Conservation (phyloP, 768 basidiomycete species). For the Mycena galericulata region DNA sequence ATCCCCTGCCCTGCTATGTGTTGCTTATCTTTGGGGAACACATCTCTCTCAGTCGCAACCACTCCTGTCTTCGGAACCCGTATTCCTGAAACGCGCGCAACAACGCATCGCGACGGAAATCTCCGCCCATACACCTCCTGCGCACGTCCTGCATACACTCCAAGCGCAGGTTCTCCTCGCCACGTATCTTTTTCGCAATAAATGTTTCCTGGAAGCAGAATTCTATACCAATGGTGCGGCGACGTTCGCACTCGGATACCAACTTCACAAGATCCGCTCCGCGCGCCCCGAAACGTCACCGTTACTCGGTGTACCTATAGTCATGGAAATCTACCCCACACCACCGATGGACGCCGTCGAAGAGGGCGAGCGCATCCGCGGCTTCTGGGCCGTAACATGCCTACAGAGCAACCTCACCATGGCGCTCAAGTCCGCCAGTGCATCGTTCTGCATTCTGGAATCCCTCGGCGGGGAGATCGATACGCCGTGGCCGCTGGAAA, state of each 20-base stretch:
- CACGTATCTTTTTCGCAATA: conserved; percentile 20
- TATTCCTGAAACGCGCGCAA: conserved; percentile 23
- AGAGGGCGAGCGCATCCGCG: conserved; percentile 35
- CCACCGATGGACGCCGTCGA: conserved; percentile 27
- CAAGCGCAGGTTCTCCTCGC: conserved; percentile 32
- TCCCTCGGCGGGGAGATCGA: conserved; percentile 27
- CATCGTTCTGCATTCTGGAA: conserved; percentile 27
- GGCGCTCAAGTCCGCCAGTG: not conserved
- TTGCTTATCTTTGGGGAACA: conserved; percentile 20
- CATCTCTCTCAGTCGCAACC: conserved; percentile 22
- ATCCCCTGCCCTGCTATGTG: conserved; percentile 17
- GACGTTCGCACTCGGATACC: conserved; percentile 10
- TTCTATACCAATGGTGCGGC: conserved; percentile 24
- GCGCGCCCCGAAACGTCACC: not conserved
- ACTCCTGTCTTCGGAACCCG: conserved; percentile 5
- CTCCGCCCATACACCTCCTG: not conserved
- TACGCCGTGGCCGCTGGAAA: conserved; percentile 36
- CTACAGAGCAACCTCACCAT: conserved; percentile 25
- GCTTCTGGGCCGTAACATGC: conserved; percentile 32
- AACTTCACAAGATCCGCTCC: conserved; percentile 25
- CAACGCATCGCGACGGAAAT: conserved; percentile 14
- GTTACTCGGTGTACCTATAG: conserved; percentile 7
- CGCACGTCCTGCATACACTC: conserved; percentile 24
- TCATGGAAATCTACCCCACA: not conserved
- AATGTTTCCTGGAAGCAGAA: conserved; percentile 25